phyloP scores from a whole-genome alignment of 139 green algal species.

The Chlorella sp. region DNA sequence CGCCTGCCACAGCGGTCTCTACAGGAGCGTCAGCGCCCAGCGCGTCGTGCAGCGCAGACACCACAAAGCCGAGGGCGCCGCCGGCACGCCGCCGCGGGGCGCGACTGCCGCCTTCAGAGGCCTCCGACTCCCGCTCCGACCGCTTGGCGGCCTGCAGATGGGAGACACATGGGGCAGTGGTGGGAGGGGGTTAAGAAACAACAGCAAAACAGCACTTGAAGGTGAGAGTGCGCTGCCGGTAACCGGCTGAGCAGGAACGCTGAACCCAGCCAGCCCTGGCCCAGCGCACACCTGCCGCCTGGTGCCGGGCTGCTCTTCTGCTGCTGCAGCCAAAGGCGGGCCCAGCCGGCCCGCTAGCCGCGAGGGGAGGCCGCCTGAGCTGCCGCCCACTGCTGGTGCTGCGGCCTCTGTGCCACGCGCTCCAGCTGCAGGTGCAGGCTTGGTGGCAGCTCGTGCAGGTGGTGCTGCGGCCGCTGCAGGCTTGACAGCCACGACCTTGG shows the following conservation, averaged over 20 bases:
- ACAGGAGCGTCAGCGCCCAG: neutral
- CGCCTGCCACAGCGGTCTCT: neutral
- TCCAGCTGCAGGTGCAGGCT: neutral
- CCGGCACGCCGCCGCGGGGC: neutral
- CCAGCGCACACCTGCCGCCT: neutral
- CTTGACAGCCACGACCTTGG: no score
- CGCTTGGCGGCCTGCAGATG: slow-evolving; percentile 16
- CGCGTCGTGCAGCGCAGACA: neutral
- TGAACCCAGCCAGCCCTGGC: no score
- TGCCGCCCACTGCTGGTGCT: neutral
- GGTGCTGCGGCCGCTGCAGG: neutral
- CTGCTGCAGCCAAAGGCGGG: neutral
- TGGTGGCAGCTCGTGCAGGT: neutral
- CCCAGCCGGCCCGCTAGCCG: slow-evolving; percentile 33
- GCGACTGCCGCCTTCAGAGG: neutral
- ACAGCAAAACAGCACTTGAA: neutral
- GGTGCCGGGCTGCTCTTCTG: neutral
- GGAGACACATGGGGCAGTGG: no score
- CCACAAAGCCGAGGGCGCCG: slow-evolving; percentile 2
- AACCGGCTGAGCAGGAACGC: no score
- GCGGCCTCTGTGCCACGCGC: neutral
- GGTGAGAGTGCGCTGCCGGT: no score
- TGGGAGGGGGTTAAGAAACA: neutral
- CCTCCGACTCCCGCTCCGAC: slow-evolving; percentile 5
- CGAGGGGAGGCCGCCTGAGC: neutral